Percentiles rank a stretch among this genome's conserved stretches.
phyloP scores from a whole-genome alignment of 176 grass and related monocot species.

The Phoenix roebelenii region DNA sequence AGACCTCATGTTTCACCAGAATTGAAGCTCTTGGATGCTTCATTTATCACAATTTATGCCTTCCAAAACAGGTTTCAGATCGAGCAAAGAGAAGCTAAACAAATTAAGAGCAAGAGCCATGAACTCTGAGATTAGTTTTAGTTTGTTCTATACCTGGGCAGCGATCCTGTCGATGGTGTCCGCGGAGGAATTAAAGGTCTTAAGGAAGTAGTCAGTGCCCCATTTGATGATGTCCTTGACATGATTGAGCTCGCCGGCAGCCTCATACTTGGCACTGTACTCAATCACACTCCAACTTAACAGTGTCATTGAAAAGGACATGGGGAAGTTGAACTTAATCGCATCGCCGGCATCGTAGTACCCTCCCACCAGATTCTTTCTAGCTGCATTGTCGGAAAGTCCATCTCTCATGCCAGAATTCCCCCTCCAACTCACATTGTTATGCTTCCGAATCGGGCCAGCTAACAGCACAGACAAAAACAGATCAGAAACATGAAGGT shows the following conservation, averaged over 20 bases:
- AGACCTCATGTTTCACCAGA: too few species aligned
- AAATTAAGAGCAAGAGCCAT: too few species aligned
- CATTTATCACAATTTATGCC: too few species aligned
- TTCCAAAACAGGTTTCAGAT: too few species aligned
- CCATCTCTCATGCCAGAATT: constrained; percentile 6
- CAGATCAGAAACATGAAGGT: background rate
- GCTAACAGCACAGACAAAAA: background rate
- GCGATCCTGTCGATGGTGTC: background rate
- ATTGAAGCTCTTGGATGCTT: too few species aligned
- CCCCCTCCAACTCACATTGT: constrained; percentile 10
- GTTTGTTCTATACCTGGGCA: background rate
- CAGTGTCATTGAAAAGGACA: constrained; percentile 3
- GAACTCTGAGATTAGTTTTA: too few species aligned
- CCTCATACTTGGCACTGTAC: constrained; percentile 7
- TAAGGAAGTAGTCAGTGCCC: constrained; percentile 8
- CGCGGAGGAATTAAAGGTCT: constrained; percentile 4
- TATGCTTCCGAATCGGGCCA: background rate
- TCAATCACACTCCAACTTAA: constrained; percentile 8
- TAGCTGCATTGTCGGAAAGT: background rate
- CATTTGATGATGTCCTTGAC: constrained; percentile 8
- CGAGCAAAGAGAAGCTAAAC: too few species aligned
- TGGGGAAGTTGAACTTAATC: constrained; percentile 9
- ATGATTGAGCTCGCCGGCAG: background rate
- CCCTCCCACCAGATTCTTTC: constrained; percentile 4
- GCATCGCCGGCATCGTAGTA: constrained; percentile 6